These are phyloP conservation scores for Lentinula boryana DNA, from an alignment of 768 basidiomycete species.

Conservation along the genomic window DNA sequence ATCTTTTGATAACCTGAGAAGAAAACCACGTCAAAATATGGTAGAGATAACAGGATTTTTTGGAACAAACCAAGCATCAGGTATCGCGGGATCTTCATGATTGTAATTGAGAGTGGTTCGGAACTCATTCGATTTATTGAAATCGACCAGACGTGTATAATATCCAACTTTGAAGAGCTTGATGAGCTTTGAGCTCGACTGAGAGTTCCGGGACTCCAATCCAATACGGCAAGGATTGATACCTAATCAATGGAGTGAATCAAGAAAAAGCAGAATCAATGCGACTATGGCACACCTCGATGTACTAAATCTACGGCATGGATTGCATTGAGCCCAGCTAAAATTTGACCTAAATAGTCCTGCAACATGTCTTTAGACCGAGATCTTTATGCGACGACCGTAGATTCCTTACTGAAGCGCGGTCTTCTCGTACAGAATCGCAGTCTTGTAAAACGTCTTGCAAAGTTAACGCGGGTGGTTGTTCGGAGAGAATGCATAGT, in stretches of 20 bases:
- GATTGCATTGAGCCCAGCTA: conserved; percentile 62
- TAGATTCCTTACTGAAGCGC: conserved; percentile 54
- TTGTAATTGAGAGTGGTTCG: conserved; percentile 24
- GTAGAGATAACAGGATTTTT: neutral
- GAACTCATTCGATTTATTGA: conserved; percentile 84
- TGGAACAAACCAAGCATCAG: conserved; percentile 39
- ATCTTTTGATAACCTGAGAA: conserved; percentile 66
- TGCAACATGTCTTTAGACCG: conserved; percentile 18
- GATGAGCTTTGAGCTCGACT: conserved; percentile 53
- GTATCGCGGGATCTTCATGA: conserved; percentile 29
- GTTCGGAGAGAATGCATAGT: conserved; percentile 66
- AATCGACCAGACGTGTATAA: conserved; percentile 65
- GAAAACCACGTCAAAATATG: neutral
- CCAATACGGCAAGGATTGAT: conserved; percentile 57
- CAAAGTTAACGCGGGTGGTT: conserved; percentile 58
- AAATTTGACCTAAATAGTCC: conserved; percentile 73
- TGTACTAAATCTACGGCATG: conserved; percentile 67
- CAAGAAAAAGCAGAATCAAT: neutral
- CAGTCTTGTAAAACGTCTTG: conserved; percentile 74
- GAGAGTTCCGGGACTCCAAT: conserved; percentile 45
- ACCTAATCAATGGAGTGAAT: conserved; percentile 26
- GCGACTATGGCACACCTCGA: conserved; percentile 38
- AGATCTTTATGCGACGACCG: neutral
- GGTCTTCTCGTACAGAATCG: conserved; percentile 65
- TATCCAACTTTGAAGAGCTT: conserved; percentile 74